Percentiles rank a stretch among this genome's conserved stretches.
Conservation (phyloP, 805 yeast species). For the Yarrowia hollandica region DNA sequence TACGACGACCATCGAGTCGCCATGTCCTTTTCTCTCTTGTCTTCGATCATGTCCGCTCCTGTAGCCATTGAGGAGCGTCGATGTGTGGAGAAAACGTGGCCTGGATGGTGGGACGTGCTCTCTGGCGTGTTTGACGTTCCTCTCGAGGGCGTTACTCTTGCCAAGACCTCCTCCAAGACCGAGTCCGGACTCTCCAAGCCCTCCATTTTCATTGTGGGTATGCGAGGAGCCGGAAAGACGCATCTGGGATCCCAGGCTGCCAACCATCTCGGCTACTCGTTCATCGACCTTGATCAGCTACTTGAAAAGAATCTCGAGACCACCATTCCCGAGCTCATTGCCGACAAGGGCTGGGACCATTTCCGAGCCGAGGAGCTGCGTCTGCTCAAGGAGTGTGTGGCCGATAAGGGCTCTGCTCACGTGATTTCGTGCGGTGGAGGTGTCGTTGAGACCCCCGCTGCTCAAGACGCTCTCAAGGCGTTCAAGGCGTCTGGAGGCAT, state of each 20-base stretch:
- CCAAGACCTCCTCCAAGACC: conserved; percentile 36
- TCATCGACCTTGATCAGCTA: conserved; percentile 73
- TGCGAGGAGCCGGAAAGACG: conserved; percentile 98
- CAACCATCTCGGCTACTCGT: conserved; percentile 54
- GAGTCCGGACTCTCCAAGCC: conserved; percentile 39
- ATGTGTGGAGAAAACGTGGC: conserved; percentile 98
- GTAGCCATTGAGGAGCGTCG: conserved; percentile 80
- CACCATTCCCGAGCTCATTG: conserved; percentile 49
- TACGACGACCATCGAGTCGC: conserved; percentile 98
- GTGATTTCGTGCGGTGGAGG: conserved; percentile 97
- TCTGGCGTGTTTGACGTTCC: conserved; percentile 63
- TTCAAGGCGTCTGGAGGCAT: conserved; percentile 64
- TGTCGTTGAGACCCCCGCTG: conserved; percentile 71
- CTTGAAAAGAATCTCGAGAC: conserved; percentile 57
- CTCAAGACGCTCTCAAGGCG: conserved; percentile 61
- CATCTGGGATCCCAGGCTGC: conserved; percentile 82
- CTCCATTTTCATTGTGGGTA: conserved; percentile 82
- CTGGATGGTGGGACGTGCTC: conserved; percentile 98
- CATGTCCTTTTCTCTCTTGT: conserved; percentile 89
- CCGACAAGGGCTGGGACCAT: conserved; percentile 80
- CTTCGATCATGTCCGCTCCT: conserved; percentile 64
- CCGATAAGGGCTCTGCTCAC: conserved; percentile 49
- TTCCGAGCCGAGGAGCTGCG: conserved; percentile 70
- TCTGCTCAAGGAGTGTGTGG: conserved; percentile 54
- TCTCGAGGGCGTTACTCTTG: conserved; percentile 58